Percentiles rank a stretch among this genome's conserved stretches.
phyloP scores from a whole-genome alignment of 163 green algal genomes.

The Scenedesmus sp. region DNA sequence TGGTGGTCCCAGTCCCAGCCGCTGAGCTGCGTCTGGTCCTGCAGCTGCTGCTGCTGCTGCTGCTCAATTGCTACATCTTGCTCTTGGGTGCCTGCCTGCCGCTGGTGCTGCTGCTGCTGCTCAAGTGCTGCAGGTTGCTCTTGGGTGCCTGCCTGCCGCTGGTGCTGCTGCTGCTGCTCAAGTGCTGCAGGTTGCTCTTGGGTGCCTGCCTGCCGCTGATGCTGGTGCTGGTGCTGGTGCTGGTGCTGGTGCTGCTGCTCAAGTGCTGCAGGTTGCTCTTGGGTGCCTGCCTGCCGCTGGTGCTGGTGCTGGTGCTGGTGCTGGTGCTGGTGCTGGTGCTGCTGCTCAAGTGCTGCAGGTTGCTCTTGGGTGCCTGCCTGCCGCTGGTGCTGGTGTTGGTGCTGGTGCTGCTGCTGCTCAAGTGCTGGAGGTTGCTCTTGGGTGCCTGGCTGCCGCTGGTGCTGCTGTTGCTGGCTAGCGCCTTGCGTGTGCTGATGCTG shows the following conservation, averaged over 20 bases:
- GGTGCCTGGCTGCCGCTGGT: not conserved
- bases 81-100: not conserved
- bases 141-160: no score
- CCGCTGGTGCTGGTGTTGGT: not conserved
- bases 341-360: not conserved
- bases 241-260: no score
- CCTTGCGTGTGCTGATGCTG: no score
- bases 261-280: no score
- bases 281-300: no score
- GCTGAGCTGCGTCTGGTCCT: not conserved
- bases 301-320: no score
- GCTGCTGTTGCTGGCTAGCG: constrained; percentile 11
- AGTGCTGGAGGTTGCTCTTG: no score
- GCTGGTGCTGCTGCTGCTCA: no score
- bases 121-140: not conserved
- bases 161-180: not conserved
- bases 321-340: no score
- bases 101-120: not conserved
- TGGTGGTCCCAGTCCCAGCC: constrained; percentile 27
- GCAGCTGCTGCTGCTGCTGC: constrained; percentile 37
- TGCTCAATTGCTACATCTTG: not conserved
- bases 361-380: not conserved
- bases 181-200: not conserved
- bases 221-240: not conserved
- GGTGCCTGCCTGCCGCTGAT: no score